Evolutionary conservation across 805 yeast species (phyloP), one percentile per base, ranked within the genome.

Genomic region (Starmerella vaccinii): DNA sequence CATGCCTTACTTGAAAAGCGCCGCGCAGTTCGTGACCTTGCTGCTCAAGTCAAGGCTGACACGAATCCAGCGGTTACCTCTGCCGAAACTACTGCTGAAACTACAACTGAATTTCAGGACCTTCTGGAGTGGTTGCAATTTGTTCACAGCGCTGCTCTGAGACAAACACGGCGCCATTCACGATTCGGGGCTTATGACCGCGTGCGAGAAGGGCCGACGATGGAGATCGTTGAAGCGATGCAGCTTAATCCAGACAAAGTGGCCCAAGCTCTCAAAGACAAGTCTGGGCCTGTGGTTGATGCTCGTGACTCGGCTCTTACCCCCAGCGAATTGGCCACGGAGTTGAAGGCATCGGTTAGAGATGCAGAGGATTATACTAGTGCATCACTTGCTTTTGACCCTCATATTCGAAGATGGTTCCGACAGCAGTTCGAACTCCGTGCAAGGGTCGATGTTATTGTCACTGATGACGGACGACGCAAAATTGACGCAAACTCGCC

Each of bases 1-100:
- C 96, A 88, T 64, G 81, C 95, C 16, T 69, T 90, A 27, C 71
- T 83, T 51, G 86, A 83, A 55, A 89, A 87, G 69, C 77, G 82
- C 63, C 72, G 74, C 46, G 74, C 78, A 44, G 78, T 84, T 23
- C 75, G 75, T 52, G 76, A 75, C 48, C 70, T 84, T 49, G 45
- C 46, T 15, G 18, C 35, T 12, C 49, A 40, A 29, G 43, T 53
- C 24, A 34, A 43, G 16, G 46, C 32, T 4, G 24, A 26, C 16
- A 10, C 34, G 2, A 69, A 70, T n/a, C 64, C 75, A 10, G 35
- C 13, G 16, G 24, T 21, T 12, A 7, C 4, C 7, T 27, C 40
- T 2, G 32, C 10, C 22, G 49, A 49, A 21, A 18, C 29, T 3
- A 16, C n/a, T 8, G 41, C 24, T 5, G 24, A 19, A 16, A 23